These are phyloP conservation scores for Fusarium chlamydosporum DNA, from an alignment of 2,329 filamentous ascomycete species.

Conservation along the genomic window DNA sequence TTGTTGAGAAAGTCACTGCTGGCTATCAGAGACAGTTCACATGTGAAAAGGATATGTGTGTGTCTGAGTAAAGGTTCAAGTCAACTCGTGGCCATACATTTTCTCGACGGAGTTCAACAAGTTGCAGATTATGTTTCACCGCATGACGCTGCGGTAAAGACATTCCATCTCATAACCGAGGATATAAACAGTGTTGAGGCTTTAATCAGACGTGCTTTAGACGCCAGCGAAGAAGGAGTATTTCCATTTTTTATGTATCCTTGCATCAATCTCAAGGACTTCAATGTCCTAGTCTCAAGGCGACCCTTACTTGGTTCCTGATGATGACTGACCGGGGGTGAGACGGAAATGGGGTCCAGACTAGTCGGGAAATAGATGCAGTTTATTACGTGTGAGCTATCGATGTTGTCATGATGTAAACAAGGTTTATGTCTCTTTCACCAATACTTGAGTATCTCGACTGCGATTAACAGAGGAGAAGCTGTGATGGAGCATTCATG, in stretches of 20 bases:
- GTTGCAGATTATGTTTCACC: slow-evolving; percentile 27
- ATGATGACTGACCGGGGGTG: slow-evolving; percentile 19
- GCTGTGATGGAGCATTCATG: not conserved
- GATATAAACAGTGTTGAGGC: slow-evolving; percentile 36
- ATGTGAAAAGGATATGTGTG: slow-evolving; percentile 18
- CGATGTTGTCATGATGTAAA: slow-evolving; percentile 1
- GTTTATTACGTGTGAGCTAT: not conserved
- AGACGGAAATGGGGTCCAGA: slow-evolving; percentile 12
- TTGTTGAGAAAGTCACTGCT: slow-evolving; percentile 33
- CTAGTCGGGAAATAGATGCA: slow-evolving; percentile 6
- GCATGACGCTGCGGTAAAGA: slow-evolving; percentile 40
- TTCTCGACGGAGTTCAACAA: not conserved
- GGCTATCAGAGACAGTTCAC: slow-evolving; percentile 19
- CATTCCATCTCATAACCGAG: slow-evolving; percentile 42
- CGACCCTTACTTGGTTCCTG: slow-evolving; percentile 41
- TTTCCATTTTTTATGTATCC: slow-evolving; percentile 19
- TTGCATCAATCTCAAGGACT: slow-evolving; percentile 36
- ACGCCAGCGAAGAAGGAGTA: slow-evolving; percentile 18
- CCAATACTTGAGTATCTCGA: not conserved
- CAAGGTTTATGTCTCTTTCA: not conserved
- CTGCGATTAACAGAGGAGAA: not conserved
- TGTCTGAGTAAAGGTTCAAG: too few species aligned
- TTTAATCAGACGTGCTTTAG: slow-evolving; percentile 27
- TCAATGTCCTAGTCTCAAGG: slow-evolving; percentile 43
- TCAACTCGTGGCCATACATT: not conserved